Base-by-base conservation (phyloP, 2,329 filamentous ascomycete genomes). In the Coniochaeta sp. region DNA sequence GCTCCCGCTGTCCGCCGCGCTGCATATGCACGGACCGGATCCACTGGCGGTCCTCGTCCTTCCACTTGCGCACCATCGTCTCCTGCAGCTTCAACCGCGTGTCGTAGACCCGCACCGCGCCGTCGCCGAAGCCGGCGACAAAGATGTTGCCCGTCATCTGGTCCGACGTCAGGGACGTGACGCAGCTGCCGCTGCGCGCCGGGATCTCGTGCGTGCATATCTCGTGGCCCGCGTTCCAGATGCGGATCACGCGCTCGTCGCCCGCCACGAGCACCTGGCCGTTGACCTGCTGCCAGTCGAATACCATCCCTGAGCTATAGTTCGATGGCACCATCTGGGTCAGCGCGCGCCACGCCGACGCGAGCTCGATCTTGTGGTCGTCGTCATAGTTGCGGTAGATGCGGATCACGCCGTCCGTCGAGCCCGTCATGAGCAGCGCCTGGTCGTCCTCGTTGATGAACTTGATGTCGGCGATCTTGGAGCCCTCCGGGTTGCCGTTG, bases 391-490 rank as follows among this genome's bases (percentile, higher is more conserved):
- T 89, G 64, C 92, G 87, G 76, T 96, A 99, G 34, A 98, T 88
- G 64, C 96, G 90, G 64, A 99, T 85, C 19, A 98, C 91, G 58
- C 95, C 95, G 69, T 99, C 95, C 1, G 92, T 96, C 8, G 93
- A 96, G 1, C 95, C 95, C 0, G 91, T 96, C 84, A 99, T 91
- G 60, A 99, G 77, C 64, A 98, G 85, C 2, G 93, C 95, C 70
- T 96, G 91, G 71, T 99, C 95, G 68, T 99, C 95, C 74, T 99
- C 95, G 67, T 99, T 99, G 78, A 99, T 96, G 73, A 98, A 97
- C 60, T 92, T 90, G 71, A 97, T 87, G 72, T 98, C 93, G 59
- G 92, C 96, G 68, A 99, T 96, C 67, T 88, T 91, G 28, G 92
- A 96, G 2, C 93, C 91, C 34, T 87, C 81, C 0, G 95, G 95